Evolutionary conservation across 2,329 filamentous ascomycete species (phyloP).

Genomic region (Beauveria scarabaeidicola): DNA sequence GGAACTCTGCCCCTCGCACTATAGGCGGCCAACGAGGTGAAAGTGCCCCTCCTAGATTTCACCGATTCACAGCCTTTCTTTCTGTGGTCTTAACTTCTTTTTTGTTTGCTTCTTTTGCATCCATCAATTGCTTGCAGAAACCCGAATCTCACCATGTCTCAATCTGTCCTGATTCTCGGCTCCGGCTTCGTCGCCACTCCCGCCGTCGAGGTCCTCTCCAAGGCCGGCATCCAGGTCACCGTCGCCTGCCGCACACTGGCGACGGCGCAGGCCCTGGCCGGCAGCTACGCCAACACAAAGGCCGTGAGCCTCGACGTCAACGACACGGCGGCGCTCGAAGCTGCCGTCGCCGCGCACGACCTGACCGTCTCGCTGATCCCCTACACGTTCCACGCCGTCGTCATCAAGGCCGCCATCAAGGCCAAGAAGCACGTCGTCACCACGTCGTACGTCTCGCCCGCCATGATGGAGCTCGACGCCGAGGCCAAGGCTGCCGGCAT

Average conservation of each 20-base stretch:
- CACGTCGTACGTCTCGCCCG: constrained; percentile 84
- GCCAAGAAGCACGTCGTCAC: constrained; percentile 96
- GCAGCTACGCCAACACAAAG: constrained; percentile 61
- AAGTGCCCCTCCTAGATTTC: background rate
- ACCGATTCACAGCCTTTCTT: background rate
- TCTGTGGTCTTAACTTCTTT: background rate
- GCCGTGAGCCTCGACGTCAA: constrained; percentile 81
- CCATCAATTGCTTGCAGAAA: background rate
- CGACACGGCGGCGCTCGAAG: constrained; percentile 67
- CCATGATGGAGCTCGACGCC: constrained; percentile 82
- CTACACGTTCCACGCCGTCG: constrained; percentile 78
- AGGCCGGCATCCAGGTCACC: constrained; percentile 7
- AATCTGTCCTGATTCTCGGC: constrained; percentile 10
- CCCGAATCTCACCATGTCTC: background rate
- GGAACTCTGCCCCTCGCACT: constrained; percentile 6
- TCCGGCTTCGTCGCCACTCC: constrained; percentile 11
- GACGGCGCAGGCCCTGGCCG: constrained; percentile 65
- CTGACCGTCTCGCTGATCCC: constrained; percentile 78
- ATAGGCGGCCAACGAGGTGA: background rate
- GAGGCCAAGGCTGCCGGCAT: constrained; percentile 83
- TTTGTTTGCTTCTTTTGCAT: background rate
- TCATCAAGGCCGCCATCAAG: constrained; percentile 89
- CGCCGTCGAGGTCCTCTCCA: constrained; percentile 11
- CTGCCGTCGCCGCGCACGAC: constrained; percentile 70
- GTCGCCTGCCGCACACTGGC: constrained; percentile 71